Conservation (phyloP, 129 eudicot genomes). For the Saposhnikovia divaricata region DNA sequence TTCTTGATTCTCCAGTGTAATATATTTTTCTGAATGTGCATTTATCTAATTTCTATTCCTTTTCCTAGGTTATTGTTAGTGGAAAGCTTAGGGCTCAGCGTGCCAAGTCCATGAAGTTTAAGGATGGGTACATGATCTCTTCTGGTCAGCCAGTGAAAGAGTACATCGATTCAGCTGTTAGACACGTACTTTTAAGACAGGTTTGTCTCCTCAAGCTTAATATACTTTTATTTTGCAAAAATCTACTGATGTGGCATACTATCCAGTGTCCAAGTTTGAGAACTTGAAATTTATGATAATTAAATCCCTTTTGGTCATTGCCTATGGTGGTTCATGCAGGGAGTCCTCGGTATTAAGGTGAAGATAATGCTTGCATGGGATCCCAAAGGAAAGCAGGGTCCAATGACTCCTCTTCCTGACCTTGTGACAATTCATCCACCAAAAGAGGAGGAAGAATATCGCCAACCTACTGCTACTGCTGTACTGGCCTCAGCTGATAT, state of each 20-base stretch:
- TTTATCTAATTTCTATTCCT: background rate
- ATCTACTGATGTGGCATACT: background rate
- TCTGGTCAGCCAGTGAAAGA: conserved; percentile 76
- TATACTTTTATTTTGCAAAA: background rate
- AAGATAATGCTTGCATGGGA: conserved; percentile 67
- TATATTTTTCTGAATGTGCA: background rate
- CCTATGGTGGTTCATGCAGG: conserved; percentile 22
- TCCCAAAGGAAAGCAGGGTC: conserved; percentile 56
- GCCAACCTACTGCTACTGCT: background rate
- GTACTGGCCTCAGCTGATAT: conserved; percentile 16
- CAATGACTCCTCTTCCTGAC: conserved; percentile 57
- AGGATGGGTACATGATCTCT: conserved; percentile 73
- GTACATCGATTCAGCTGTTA: conserved; percentile 73
- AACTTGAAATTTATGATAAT: background rate
- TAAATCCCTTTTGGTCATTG: background rate
- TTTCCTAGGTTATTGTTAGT: conserved; percentile 57
- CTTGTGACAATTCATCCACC: conserved; percentile 53
- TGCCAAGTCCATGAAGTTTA: conserved; percentile 76
- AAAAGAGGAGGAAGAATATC: conserved; percentile 44
- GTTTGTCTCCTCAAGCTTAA: conserved; percentile 11
- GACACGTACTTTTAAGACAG: conserved; percentile 75
- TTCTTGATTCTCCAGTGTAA: background rate
- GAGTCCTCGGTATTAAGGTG: conserved; percentile 64
- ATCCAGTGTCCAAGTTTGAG: background rate
- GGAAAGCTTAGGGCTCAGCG: conserved; percentile 79